Evolutionary conservation across 257 asterid species (phyloP), one percentile per base, ranked within the genome.

Genomic region (Coffea canephora): DNA sequence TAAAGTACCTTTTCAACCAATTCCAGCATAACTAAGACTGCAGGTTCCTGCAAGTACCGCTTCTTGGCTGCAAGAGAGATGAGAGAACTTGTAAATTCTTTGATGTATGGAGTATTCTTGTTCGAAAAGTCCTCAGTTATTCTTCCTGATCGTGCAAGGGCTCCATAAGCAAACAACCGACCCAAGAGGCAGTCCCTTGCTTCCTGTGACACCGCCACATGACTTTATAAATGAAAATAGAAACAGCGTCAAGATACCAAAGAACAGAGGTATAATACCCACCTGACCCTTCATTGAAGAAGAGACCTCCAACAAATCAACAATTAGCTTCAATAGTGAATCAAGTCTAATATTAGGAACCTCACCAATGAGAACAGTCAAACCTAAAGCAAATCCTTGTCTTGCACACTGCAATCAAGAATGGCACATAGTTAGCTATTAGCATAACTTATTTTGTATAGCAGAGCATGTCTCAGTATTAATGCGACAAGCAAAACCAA

Each of bases 211-310:
- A 78, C 80, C 85, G 84, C 69, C 74, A 36, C n/a, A 79, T 80
- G 45, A 36, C n/a, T 25, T 80, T 73, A 78, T 61, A 76, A n/a
- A 69, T 43, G 67, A 82, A 80, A 82, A 71, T 8, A 14, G 25
- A n/a, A 46, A 39, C 21, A 75, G 23, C 39, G 27, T 71, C 46
- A 73, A 77, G 80, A 50, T 43, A 5, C 54, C 27, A 72, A 39
- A 57, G 66, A 16, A 49, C 34, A 67, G 67, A 71, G 16, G 5
- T 62, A 5, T 62, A 67, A 69, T 66, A 87, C 96, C 83, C 79
- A 96, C 99, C 98, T 92, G 98, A 70, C 98, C 99, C 92, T 90
- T 94, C 99, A 94, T 90, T 82, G 97, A 91, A 83, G 98, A 90
- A 83, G 91, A 67, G 83, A 92, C 87, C 87, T 96, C 98, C 91